A percentile compares a stretch with the other conserved stretches of the same genome.
These are phyloP conservation scores for Tribonema minus DNA, from an alignment of 108 stramenopile genomes.

Conservation along the genomic window DNA sequence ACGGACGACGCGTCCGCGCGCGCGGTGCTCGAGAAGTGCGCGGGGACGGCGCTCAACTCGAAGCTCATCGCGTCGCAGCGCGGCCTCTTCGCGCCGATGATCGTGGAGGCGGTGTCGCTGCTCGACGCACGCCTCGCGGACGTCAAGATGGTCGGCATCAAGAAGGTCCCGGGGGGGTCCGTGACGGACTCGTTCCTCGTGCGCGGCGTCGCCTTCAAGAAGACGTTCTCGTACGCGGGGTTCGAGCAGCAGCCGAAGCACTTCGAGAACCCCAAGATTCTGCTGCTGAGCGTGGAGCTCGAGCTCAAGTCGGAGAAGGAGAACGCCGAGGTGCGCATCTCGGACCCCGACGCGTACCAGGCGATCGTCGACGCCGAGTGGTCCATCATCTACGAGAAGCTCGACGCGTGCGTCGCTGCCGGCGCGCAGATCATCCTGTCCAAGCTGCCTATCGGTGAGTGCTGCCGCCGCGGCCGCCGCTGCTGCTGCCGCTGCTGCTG, in stretches of 20 bases:
- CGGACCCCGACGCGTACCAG: slow-evolving; percentile 92
- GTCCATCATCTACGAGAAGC: slow-evolving; percentile 76
- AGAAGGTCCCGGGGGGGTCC: slow-evolving; percentile 86
- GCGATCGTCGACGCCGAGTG: slow-evolving; percentile 98
- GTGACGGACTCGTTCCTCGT: slow-evolving; percentile 88
- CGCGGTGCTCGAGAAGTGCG: slow-evolving; percentile 86
- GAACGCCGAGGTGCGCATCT: slow-evolving; percentile 94
- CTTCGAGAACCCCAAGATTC: slow-evolving; percentile 78
- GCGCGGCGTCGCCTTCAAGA: slow-evolving; percentile 95
- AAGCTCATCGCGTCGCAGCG: slow-evolving; percentile 94
- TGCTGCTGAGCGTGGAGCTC: slow-evolving; percentile 94
- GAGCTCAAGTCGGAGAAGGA: slow-evolving; percentile 91
- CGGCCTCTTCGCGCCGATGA: slow-evolving; percentile 96
- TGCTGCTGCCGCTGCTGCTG: background rate
- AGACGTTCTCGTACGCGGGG: slow-evolving; percentile 97
- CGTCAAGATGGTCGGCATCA: slow-evolving; percentile 73
- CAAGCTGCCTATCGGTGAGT: slow-evolving; percentile 89
- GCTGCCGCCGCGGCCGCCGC: background rate
- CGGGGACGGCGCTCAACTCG: slow-evolving; percentile 93
- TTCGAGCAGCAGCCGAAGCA: slow-evolving; percentile 99
- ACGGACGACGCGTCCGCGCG: slow-evolving; percentile 55
- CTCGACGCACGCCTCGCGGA: slow-evolving; percentile 67
- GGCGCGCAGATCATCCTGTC: slow-evolving; percentile 96
- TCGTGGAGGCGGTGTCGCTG: slow-evolving; percentile 83
- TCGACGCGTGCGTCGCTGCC: slow-evolving; percentile 62